Base-by-base conservation (phyloP, 1,284 basidiomycete genomes). In the Moniliella sp. region DNA sequence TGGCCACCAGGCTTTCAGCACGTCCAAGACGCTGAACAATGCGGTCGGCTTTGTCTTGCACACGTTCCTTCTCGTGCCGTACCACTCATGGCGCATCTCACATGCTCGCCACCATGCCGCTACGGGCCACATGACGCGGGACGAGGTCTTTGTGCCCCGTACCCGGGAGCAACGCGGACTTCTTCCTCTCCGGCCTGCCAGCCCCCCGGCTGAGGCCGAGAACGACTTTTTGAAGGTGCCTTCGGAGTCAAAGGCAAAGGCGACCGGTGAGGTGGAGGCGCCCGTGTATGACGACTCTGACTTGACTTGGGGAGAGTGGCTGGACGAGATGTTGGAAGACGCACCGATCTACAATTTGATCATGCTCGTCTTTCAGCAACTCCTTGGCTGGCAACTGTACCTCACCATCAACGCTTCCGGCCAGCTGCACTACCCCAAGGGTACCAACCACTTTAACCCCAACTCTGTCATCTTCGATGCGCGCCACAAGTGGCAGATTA, bases 11-110 rank as follows among this genome's bases (percentile, higher is more conserved):
- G 31, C 31, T 7, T 32, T 32, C 31, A 19, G 25, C 26, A 11
- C 25, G 15, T 15, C 23, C 25, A 28, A 33, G 26, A 14, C 16
- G 2, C 16, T 94, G 63, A 97, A 97, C 69, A 84, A 94, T 69
- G 62, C 73, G 19, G 80, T 88, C 43, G 88, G 88, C 18, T 93
- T 82, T 79, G 61, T 93, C 40, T 68, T 94, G 23, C 91, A 97
- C 64, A 91, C 84, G 27, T 72, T 71, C 36, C 72, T 97, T 31
- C 76, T 91, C 33, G 88, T 97, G 10, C 88, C 91, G 7, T 97
- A 86, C 66, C 86, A 97, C 62, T 82, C 83, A 14, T 97, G 91
- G 91, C 72, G 84, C 43, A 86, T 97, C 61, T 80, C 78, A 3
- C 88, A 97, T 62, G 83, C 74, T 21, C 84, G 84, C 62, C 88